phyloP scores from a whole-genome alignment of 192 early-diverging fungal species.

The Coemansia sp. region DNA sequence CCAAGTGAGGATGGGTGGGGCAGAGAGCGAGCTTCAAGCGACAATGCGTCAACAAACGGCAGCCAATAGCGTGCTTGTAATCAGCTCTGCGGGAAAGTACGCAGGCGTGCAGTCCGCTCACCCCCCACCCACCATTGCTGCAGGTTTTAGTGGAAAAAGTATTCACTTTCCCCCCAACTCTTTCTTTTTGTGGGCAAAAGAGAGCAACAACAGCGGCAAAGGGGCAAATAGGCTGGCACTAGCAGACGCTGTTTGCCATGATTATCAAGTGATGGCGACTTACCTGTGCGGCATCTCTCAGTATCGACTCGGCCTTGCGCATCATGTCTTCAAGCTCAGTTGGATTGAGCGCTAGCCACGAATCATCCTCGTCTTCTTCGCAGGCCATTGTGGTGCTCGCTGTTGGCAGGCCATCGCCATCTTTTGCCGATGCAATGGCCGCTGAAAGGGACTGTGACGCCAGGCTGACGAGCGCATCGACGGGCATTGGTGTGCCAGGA shows the following conservation, averaged over 20 bases:
- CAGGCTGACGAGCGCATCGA: constrained; percentile 13
- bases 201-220: background rate
- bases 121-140: background rate
- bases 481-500: constrained; percentile 16
- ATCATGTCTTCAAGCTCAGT: constrained; percentile 49
- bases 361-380: constrained; percentile 48
- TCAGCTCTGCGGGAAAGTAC: constrained; percentile 5
- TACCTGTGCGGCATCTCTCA: constrained; percentile 43
- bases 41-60: background rate
- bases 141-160: constrained; percentile 4
- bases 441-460: constrained; percentile 18
- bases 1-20: constrained; percentile 4
- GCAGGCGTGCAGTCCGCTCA: constrained; percentile 9
- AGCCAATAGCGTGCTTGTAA: background rate
- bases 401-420: background rate
- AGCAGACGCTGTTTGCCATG: background rate
- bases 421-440: constrained; percentile 4
- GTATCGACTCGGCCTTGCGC: constrained; percentile 45
- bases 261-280: background rate
- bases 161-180: background rate
- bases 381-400: constrained; percentile 6
- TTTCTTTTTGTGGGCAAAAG: background rate
- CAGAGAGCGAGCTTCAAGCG: background rate
- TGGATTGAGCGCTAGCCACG: constrained; percentile 46
- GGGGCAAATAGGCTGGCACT: background rate